Percentiles rank a stretch among this genome's conserved stretches.
Evolutionary conservation across 2,329 filamentous ascomycete species (phyloP).

Genomic region (Epichloe hybrida): DNA sequence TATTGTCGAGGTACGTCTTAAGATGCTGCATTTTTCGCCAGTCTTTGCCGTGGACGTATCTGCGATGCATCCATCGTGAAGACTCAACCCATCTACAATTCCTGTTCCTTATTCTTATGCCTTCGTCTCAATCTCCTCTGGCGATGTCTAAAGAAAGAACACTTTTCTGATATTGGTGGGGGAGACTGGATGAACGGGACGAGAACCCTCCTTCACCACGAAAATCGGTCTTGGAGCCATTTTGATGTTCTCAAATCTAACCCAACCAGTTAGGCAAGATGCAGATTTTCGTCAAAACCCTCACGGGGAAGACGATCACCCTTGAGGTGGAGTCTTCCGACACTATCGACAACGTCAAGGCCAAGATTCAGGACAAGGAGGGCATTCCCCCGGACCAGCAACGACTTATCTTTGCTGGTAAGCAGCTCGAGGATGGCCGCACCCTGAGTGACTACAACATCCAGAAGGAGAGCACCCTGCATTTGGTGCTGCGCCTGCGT

Average conservation of each 20-base stretch:
- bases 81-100: conserved; percentile 7
- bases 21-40: conserved; percentile 29
- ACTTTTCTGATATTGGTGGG: not conserved
- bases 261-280: conserved; percentile 46
- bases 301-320: conserved; percentile 99
- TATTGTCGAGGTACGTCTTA: conserved; percentile 51
- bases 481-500: conserved; percentile 94
- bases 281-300: conserved; percentile 70
- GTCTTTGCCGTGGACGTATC: conserved; percentile 16
- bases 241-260: conserved; percentile 21
- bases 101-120: conserved; percentile 2
- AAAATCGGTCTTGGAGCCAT: not conserved
- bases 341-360: conserved; percentile 99
- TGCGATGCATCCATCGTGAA: conserved; percentile 19
- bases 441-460: conserved; percentile 99
- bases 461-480: conserved; percentile 99
- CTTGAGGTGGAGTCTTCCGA: conserved; percentile 99
- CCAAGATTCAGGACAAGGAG: conserved; percentile 98
- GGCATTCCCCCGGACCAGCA: conserved; percentile 96
- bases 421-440: conserved; percentile 99
- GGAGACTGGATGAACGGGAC: not conserved
- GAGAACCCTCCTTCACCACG: not conserved
- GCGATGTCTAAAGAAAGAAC: not conserved
- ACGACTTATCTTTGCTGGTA: conserved; percentile 98
- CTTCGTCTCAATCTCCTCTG: conserved; percentile 8